A percentile compares a stretch with the other conserved stretches of the same genome.
These are phyloP conservation scores for Puccinia brachypodii DNA, from an alignment of 1,284 basidiomycete genomes.

Conservation along the genomic window DNA sequence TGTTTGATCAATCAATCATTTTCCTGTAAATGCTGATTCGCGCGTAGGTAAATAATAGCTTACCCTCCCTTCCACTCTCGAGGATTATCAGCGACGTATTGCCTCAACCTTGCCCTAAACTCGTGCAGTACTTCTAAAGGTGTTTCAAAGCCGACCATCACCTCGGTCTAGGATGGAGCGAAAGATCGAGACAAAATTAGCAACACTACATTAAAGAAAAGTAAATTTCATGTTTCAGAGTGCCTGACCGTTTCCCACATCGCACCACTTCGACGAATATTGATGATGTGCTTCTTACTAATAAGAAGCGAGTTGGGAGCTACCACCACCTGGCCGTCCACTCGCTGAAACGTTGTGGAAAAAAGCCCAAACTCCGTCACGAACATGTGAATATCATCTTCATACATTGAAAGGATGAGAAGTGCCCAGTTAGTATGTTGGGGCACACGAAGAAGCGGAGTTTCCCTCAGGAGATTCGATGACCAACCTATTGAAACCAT, in stretches of 20 bases:
- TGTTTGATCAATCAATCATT: not conserved
- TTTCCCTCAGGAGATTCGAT: not conserved
- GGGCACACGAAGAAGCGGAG: not conserved
- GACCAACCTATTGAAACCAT: slow-evolving; percentile 54
- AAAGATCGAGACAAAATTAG: not conserved
- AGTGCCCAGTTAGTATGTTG: not conserved
- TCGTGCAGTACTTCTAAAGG: slow-evolving; percentile 64
- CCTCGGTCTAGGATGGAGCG: slow-evolving; percentile 32
- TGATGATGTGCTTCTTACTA: slow-evolving; percentile 71
- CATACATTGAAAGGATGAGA: not conserved
- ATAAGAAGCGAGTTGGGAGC: slow-evolving; percentile 75
- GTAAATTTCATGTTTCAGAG: slow-evolving; percentile 60
- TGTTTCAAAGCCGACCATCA: slow-evolving; percentile 56
- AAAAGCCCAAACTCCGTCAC: slow-evolving; percentile 79
- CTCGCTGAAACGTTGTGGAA: slow-evolving; percentile 73
- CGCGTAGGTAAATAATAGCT: not conserved
- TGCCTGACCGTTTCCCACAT: slow-evolving; percentile 76
- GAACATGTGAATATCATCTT: slow-evolving; percentile 70
- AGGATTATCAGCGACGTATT: slow-evolving; percentile 68
- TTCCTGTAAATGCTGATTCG: not conserved
- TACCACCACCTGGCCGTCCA: slow-evolving; percentile 74
- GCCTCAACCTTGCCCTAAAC: slow-evolving; percentile 64
- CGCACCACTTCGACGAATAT: slow-evolving; percentile 52
- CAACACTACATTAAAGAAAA: not conserved
- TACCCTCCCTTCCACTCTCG: slow-evolving; percentile 68